phyloP scores from a whole-genome alignment of 1,139 yeast genomes.

The Candida tetrigidarum region DNA sequence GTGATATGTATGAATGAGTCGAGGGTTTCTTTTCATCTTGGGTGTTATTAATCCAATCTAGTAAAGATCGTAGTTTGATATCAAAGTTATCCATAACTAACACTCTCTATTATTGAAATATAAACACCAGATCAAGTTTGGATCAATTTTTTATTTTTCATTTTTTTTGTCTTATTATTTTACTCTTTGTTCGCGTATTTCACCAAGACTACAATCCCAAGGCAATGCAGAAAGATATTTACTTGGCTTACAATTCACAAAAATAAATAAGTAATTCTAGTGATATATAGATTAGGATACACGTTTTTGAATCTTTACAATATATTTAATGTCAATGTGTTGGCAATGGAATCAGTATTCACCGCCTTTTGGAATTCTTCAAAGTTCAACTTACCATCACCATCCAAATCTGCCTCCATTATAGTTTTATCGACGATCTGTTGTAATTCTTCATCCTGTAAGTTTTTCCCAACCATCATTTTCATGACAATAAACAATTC shows the following conservation, averaged over 20 bases:
- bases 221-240: too few relatives aligned
- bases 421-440: constrained; percentile 96
- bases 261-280: background rate
- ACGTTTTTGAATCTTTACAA: too few relatives aligned
- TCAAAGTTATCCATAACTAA: constrained; percentile 11
- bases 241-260: too few relatives aligned
- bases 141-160: too few relatives aligned
- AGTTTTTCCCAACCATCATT: constrained; percentile 95
- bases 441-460: constrained; percentile 87
- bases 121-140: background rate
- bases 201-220: too few relatives aligned
- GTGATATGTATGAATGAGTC: constrained; percentile 32
- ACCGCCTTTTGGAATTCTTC: constrained; percentile 84
- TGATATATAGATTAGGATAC: too few relatives aligned
- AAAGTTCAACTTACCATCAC: constrained; percentile 86
- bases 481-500: constrained; percentile 90
- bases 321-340: constrained; percentile 55
- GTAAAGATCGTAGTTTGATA: constrained; percentile 12
- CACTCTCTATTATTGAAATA: too few relatives aligned
- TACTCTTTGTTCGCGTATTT: too few relatives aligned
- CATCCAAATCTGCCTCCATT: constrained; percentile 91
- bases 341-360: constrained; percentile 67
- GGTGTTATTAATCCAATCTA: constrained; percentile 31
- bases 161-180: too few relatives aligned
- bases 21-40: constrained; percentile 27